Conservation (phyloP, 1,284 basidiomycete genomes). For the Leccinum idahoense region DNA sequence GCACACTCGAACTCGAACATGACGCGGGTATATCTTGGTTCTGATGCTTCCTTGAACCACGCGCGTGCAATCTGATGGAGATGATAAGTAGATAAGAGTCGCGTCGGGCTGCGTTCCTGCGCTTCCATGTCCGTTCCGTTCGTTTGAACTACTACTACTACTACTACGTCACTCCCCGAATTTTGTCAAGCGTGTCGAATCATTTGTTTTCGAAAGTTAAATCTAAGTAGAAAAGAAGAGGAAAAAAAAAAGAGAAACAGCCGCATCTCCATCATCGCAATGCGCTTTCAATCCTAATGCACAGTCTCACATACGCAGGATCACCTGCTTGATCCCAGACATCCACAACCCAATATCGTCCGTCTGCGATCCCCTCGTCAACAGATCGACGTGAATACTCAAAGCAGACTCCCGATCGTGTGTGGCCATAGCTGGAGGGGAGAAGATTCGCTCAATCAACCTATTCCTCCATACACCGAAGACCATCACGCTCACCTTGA, state of each 20-base stretch:
- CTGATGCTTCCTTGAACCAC: no score
- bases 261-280: no score
- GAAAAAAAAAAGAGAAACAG: no score
- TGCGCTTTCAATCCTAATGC: neutral
- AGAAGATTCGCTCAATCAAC: slow-evolving; percentile 44
- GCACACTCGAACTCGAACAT: no score
- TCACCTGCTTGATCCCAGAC: slow-evolving; percentile 81
- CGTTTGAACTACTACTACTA: no score
- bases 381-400: slow-evolving; percentile 73
- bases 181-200: no score
- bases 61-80: no score
- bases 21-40: neutral
- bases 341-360: slow-evolving; percentile 87
- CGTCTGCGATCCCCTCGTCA: slow-evolving; percentile 69
- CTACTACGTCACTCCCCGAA: no score
- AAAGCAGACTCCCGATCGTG: slow-evolving; percentile 69
- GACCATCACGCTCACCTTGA: slow-evolving; percentile 43
- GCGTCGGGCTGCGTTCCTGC: no score
- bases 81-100: no score
- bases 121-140: no score
- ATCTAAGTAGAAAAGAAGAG: neutral
- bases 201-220: no score
- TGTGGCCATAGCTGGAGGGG: slow-evolving; percentile 60
- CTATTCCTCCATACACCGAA: neutral
- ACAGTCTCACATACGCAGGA: slow-evolving; percentile 47